Base-by-base conservation (phyloP, 2,329 filamentous ascomycete species). In the Verticillium nubilum region DNA sequence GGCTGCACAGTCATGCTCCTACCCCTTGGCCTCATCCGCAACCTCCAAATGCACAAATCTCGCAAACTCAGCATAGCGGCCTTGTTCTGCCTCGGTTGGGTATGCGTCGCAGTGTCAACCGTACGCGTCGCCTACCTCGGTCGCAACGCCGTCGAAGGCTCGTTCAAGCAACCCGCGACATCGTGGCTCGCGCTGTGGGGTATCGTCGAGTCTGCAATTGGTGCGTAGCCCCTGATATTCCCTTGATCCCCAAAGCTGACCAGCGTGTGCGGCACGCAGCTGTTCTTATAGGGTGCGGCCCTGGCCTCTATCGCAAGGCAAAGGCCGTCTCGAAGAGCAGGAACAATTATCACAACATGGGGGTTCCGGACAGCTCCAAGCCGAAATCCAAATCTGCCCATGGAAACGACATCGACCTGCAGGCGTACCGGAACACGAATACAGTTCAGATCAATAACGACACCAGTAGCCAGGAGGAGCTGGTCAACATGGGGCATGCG, bases 21-120 rank as follows among this genome's bases (percentile, higher is more conserved):
- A 2, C 60, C 60, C 13, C 52, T 63, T 12, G 55, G 54, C 4
- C 54, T 62, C 26, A 62, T 63, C 25, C 54, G 57, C 9, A 60
- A 57, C 33, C 55, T 63, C 17, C 60, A 62, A 52, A 63, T 63
- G 60, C 54, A 52, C 9, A 56, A n/a, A 33, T 56, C 37, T n/a
- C 60, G 62, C 17, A 63, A 63, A 54, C 27, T 62, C 13, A 60
- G 60, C 54, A 62, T 62, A 15, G 62, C 54, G 5, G 60, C 25
- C n/a, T 60, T 62, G 23, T 63, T 63, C 33, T 53, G 62, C 31
- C 60, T 63, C n/a, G 62, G 62, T 7, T 62, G 60, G 58, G 57
- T 63, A 25, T 63, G 62, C 37, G 62, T 63, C 25, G 58, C 56
- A 4, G 54, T 61, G 5, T 62, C 62, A n/a, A 63, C 62, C 10